Evolutionary conservation across 116 monocot species (phyloP), one percentile per base, ranked within the genome.

Genomic region (Posidonia oceanica): DNA sequence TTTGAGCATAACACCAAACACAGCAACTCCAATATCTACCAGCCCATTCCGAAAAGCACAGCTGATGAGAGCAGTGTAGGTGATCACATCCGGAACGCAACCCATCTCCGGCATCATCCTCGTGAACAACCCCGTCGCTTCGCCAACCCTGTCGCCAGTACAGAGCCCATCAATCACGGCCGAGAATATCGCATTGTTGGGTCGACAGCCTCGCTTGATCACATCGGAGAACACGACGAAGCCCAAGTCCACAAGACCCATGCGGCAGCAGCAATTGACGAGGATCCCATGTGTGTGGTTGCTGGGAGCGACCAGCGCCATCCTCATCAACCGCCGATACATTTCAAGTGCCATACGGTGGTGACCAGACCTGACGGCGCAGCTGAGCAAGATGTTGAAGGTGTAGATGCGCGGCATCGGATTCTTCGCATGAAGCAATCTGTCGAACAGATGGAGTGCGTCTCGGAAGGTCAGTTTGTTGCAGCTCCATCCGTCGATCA

Each of bases 131-230:
- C 36, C 44, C 66, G 40, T 40, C 29, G 66, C 66, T 10, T 66
- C 66, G 7, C 14, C 4, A 44, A 66, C 15, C 40, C 7, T 42
- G 21, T 37, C 40, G 11, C 0, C 48, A 1, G 48, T n/a, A 12
- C 59, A 71, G 8, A 71, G 39, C 40, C 71, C 71, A 59, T 54
- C 21, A 21, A 71, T 59, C 40, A 71, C 12, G 4, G 16, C 59
- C 11, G 12, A 58, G 23, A 71, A 56, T 11, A 42, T 38, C 4
- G 40, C 41, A 13, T 23, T 59, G 59, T 59, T 39, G 4, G 54
- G 71, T 0, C 12, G n/a, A 16, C 59, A 59, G 2, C 71, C 71
- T 40, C 58, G 21, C 71, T 71, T 71, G n/a, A 59, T 23, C 71
- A 71, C 36, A 52, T 71, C 71, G n/a, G 18, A 29, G 4, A 71